Base-by-base conservation (phyloP, 768 basidiomycete genomes). In the Clitopilus passeckerianus region DNA sequence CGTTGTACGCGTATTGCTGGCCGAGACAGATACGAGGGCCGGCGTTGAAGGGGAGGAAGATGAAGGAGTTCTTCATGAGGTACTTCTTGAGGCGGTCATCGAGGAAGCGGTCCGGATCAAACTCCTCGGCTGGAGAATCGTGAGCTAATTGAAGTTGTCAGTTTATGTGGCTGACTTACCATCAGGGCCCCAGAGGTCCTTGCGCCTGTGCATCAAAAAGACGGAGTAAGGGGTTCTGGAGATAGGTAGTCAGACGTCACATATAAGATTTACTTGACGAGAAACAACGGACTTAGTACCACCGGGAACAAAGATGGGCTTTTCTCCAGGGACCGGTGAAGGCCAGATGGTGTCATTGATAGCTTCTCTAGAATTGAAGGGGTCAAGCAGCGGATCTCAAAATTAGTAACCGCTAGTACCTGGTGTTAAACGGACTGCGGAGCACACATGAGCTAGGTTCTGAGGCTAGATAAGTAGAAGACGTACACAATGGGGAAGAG, bases 21-120 rank as follows among this genome's bases (percentile, higher is more conserved):
- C 84, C 84, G 5, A 84, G 76, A 61, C 84, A 85, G 57, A 85
- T 84, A 15, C 83, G 76, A 6, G 84, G 85, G 15, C 80, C 80
- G 1, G 79, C 83, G 59, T 85, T 85, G 74, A 86, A 86, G 15
- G 85, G 85, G 4, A 89, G 75, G 73, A 90, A 91, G 59, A 88
- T 86, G 72, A 86, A 88, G 0, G 86, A 80, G 62, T 87, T 86
- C 35, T 81, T 78, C 27, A 80, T 73, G 27, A 89, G 75, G 59
- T 87, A 86, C 64, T 81, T 83, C 62, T 83, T 77, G 34, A 87
- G 69, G 9, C 87, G 76, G 9, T 83, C 75, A 65, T 89, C 88
- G 46, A 89, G 73, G 75, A 86, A 90, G 4, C 87, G 81, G 60
- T 88, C 86, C 0, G 88, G 87, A 65, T 90, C 87, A 58, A 89